These are phyloP conservation scores for Trichophyton simii DNA, from an alignment of 2,329 filamentous ascomycete genomes.

Conservation along the genomic window DNA sequence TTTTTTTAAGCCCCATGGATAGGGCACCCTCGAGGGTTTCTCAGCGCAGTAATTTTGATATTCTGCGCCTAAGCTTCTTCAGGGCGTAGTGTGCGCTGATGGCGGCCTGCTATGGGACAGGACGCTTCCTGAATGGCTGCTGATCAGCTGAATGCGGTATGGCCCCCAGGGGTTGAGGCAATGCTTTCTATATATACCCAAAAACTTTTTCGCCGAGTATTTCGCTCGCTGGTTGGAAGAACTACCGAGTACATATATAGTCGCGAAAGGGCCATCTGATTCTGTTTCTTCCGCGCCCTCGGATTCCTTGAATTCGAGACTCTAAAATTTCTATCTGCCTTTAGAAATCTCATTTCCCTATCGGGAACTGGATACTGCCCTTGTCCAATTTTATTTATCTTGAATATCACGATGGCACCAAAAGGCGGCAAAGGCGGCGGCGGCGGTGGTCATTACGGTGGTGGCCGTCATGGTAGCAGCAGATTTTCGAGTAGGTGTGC, in stretches of 20 bases:
- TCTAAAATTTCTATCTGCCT: neutral
- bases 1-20: slow-evolving; percentile 1
- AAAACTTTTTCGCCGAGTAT: neutral
- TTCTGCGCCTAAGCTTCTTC: neutral
- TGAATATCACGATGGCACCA: slow-evolving; percentile 6
- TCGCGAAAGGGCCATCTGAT: neutral
- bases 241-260: neutral
- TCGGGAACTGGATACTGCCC: no score
- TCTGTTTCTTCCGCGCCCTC: neutral
- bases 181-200: neutral
- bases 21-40: neutral
- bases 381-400: no score
- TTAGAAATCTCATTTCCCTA: neutral
- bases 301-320: neutral
- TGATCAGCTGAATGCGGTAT: neutral
- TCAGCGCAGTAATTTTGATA: neutral
- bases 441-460: slow-evolving; percentile 2
- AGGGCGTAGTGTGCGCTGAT: neutral
- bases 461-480: neutral
- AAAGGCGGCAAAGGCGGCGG: slow-evolving; percentile 9
- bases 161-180: neutral
- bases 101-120: neutral
- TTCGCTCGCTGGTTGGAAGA: neutral
- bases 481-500: neutral
- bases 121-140: neutral